These are phyloP conservation scores for Citrus inodora DNA, from an alignment of 345 rosid species.

Conservation along the genomic window DNA sequence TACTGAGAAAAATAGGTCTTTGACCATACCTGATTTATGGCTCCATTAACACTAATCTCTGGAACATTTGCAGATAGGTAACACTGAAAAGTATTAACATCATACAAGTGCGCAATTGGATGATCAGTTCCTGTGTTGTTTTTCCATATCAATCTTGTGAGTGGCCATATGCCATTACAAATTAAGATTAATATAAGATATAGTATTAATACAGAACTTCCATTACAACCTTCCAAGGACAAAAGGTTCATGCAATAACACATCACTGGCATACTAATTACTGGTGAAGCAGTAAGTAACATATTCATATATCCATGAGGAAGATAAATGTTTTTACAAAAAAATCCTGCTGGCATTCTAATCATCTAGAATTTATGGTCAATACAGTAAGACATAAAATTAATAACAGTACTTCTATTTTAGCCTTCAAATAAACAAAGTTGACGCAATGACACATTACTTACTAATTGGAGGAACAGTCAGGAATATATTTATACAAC, in stretches of 20 bases:
- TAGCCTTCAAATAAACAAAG: not conserved
- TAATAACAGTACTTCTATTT: not conserved
- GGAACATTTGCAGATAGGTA: constrained; percentile 59
- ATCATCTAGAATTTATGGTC: not conserved
- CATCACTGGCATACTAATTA: not conserved
- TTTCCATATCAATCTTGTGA: constrained; percentile 18
- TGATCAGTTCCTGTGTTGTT: constrained; percentile 71
- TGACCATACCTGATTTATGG: constrained; percentile 71
- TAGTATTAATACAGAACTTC: not conserved
- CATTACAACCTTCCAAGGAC: not conserved
- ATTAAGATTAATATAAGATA: not conserved
- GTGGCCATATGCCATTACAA: not conserved
- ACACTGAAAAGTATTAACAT: constrained; percentile 74
- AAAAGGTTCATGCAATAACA: not conserved
- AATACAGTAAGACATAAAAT: not conserved
- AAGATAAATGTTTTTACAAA: not conserved
- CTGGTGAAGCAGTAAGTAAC: not conserved
- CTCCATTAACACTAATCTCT: constrained; percentile 57
- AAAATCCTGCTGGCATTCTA: not conserved
- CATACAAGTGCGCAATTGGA: constrained; percentile 73
- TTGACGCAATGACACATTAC: not conserved
- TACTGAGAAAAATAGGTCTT: not conserved
- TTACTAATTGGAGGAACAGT: not conserved
- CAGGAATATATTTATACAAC: not conserved
- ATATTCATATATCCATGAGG: not conserved